These are phyloP conservation scores for Sphaerulina vaccinii DNA, from an alignment of 2,329 filamentous ascomycete genomes.

Conservation along the genomic window DNA sequence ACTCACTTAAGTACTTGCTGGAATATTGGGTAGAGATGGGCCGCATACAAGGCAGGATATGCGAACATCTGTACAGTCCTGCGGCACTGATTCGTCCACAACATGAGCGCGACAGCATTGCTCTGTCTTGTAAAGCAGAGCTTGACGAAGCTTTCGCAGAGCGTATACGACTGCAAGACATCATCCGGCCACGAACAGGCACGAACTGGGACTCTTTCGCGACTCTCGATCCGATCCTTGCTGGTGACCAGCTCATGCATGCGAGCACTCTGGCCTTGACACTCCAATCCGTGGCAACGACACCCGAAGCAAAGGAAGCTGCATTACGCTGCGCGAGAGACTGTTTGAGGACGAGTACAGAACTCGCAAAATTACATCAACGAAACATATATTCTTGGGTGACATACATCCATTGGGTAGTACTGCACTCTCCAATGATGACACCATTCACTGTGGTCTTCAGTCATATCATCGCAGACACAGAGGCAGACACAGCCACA, in stretches of 20 bases:
- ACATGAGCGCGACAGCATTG: background rate
- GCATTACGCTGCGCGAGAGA: background rate
- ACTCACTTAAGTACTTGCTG: background rate
- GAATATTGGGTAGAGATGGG: constrained; percentile 2
- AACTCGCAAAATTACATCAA: background rate
- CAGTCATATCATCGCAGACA: constrained; percentile 1
- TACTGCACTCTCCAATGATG: constrained; percentile 5
- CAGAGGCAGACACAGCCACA: background rate
- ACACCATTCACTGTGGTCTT: constrained; percentile 6
- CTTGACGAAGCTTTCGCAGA: background rate
- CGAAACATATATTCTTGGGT: constrained; percentile 6
- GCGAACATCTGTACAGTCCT: constrained; percentile 9
- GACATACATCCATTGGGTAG: constrained; percentile 7
- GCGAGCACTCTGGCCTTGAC: constrained; percentile 2
- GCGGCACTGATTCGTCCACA: background rate
- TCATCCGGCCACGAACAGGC: background rate
- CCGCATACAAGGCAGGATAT: constrained; percentile 1
- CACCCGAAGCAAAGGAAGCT: constrained; percentile 2
- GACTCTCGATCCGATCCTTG: background rate
- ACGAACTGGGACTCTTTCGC: background rate
- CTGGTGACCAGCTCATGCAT: background rate
- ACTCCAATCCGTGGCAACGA: background rate
- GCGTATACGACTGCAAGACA: background rate
- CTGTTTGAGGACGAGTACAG: background rate
- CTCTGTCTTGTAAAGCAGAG: background rate